Evolutionary conservation across 208 protist species (phyloP), one percentile per base, ranked within the genome.

Genomic region (Strigomonas culicis): DNA sequence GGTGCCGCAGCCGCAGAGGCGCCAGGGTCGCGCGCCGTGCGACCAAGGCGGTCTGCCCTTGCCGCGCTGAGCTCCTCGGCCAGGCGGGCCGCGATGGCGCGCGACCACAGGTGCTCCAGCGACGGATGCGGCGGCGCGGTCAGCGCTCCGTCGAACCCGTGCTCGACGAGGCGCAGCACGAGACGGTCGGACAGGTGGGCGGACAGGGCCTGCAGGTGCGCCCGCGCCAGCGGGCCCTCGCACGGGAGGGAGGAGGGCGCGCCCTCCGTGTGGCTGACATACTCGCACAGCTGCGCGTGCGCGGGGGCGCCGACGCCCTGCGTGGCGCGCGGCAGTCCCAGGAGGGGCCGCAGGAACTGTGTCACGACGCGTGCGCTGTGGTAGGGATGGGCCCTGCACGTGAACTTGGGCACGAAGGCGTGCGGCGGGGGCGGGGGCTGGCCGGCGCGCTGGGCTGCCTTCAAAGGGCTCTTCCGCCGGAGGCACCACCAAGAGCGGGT

Each of bases 61-160:
- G 55, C 64, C 13, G 24, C 34, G 11, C 52, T 1, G 24, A 68
- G 43, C 22, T 36, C 70, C 2, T 24, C n/a, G n/a, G 57, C 71
- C 62, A 79, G 79, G 22, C 31, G 39, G 32, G 66, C 32, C 43
- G 68, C 59, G 46, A 76, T 49, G 0, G 19, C 15, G 1, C 51
- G 21, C 22, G 65, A 31, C 77, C 77, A 79, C 73, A 84, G 66
- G 27, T 59, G 27, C n/a, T 50, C 31, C 43, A 79, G 63, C 27
- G 64, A 65, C 34, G 61, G 17, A 10, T 66, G 66, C 13, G 70
- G 66, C 0, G 19, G 56, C 24, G 70, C 53, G 4, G n/a, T 21
- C 1, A 68, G 36, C 34, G 25, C 46, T 0, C 68, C 63, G 2
- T 30, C 15, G 31, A 72, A 50, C 21, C 8, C 24, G 2, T 60